Conservation (phyloP, 2,329 filamentous ascomycete species). For the Paracoccidioides brasiliensis region DNA sequence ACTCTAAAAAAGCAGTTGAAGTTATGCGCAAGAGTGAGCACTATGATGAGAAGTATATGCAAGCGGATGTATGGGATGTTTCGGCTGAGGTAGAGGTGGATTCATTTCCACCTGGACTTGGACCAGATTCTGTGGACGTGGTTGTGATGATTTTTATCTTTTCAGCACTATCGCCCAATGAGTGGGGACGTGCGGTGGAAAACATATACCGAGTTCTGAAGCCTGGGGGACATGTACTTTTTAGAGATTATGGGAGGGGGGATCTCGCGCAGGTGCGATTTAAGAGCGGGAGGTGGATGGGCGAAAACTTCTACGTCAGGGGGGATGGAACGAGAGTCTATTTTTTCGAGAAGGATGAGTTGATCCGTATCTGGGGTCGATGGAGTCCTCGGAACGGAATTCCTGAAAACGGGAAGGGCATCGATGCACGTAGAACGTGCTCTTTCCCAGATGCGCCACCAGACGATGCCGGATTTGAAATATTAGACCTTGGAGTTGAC, state of each 20-base stretch:
- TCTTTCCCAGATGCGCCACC: background rate
- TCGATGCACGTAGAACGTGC: conserved; percentile 5
- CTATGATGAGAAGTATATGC: conserved; percentile 59
- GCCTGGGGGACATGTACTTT: conserved; percentile 83
- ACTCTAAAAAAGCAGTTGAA: conserved; percentile 87
- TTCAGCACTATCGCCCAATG: conserved; percentile 69
- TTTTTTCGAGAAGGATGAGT: conserved; percentile 83
- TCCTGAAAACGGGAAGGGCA: conserved; percentile 9
- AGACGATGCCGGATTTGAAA: conserved; percentile 42
- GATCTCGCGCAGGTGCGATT: conserved; percentile 95
- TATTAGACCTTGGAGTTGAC: conserved; percentile 71
- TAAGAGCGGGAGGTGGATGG: conserved; percentile 85
- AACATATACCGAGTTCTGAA: conserved; percentile 78
- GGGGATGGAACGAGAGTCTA: conserved; percentile 95
- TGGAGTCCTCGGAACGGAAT: conserved; percentile 26
- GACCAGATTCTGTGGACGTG: conserved; percentile 72
- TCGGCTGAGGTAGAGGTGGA: conserved; percentile 42
- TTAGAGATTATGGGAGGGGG: conserved; percentile 91
- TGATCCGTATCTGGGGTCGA: conserved; percentile 64
- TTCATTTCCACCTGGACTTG: conserved; percentile 59
- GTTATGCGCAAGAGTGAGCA: conserved; percentile 71
- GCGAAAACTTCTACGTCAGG: conserved; percentile 93
- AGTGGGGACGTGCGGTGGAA: conserved; percentile 70
- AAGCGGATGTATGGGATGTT: conserved; percentile 91
- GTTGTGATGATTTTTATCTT: conserved; percentile 96